These are phyloP conservation scores for Yamadazyma buinensis DNA, from an alignment of 1,139 yeast species.

Conservation along the genomic window DNA sequence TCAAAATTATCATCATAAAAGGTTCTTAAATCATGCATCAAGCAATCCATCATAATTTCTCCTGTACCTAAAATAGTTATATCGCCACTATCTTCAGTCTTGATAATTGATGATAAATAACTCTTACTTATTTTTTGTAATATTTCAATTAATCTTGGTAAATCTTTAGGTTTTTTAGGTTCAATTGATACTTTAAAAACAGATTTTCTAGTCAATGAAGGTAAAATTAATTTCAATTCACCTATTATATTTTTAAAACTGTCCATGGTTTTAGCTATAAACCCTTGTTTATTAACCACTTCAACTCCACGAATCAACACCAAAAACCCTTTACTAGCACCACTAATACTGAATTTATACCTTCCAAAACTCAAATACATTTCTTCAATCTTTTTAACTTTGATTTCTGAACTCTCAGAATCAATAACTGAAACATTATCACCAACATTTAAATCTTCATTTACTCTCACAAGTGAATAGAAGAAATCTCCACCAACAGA, in stretches of 20 bases:
- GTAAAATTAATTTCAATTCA: background rate
- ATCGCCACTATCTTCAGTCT: slow-evolving; percentile 88
- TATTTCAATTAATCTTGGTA: slow-evolving; percentile 69
- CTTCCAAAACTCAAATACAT: slow-evolving; percentile 70
- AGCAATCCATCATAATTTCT: slow-evolving; percentile 82
- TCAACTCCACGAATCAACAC: slow-evolving; percentile 67
- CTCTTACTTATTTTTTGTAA: slow-evolving; percentile 58
- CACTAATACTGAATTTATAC: slow-evolving; percentile 54
- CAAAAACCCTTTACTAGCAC: slow-evolving; percentile 60
- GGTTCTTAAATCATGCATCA: slow-evolving; percentile 70
- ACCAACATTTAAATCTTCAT: slow-evolving; percentile 55
- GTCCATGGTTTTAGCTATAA: background rate
- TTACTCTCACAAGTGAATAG: slow-evolving; percentile 57
- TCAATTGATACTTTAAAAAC: slow-evolving; percentile 82
- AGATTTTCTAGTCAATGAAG: slow-evolving; percentile 30
- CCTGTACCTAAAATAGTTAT: slow-evolving; percentile 80
- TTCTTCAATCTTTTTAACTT: slow-evolving; percentile 39
- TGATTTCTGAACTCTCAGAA: slow-evolving; percentile 39
- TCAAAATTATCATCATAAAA: slow-evolving; percentile 58
- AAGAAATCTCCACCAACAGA: slow-evolving; percentile 44
- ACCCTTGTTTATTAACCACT: slow-evolving; percentile 21
- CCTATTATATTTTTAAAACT: too few species aligned
- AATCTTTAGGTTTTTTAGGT: slow-evolving; percentile 74
- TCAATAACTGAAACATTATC: slow-evolving; percentile 40
- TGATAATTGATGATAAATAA: slow-evolving; percentile 62